phyloP scores from a whole-genome alignment of 2,329 filamentous ascomycete genomes.

The Colletotrichum cereale region DNA sequence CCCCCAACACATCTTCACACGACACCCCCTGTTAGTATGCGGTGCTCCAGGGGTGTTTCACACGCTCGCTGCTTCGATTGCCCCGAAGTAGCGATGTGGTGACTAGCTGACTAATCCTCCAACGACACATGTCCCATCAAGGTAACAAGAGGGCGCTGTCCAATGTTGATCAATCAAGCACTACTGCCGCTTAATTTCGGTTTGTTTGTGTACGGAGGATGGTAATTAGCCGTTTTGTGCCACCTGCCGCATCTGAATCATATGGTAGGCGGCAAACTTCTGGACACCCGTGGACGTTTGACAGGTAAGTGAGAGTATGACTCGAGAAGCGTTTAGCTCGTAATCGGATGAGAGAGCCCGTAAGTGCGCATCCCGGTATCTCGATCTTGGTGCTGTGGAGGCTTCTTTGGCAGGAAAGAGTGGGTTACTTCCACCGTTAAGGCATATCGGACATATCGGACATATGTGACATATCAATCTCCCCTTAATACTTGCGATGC shows the following conservation, averaged over 20 bases:
- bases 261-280: not conserved
- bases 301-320: not conserved
- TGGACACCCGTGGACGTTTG: no score
- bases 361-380: not conserved
- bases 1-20: slow-evolving; percentile 12
- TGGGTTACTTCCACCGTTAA: not conserved
- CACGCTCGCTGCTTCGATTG: slow-evolving; percentile 37
- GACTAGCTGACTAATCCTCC: slow-evolving; percentile 35
- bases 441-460: not conserved
- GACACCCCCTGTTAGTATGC: slow-evolving; percentile 23
- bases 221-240: not conserved
- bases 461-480: not conserved
- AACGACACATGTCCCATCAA: slow-evolving; percentile 34
- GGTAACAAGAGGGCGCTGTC: slow-evolving; percentile 12
- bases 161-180: not conserved
- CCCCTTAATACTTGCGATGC: not conserved
- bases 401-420: not conserved
- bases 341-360: no score
- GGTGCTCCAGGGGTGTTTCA: slow-evolving; percentile 16
- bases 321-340: not conserved
- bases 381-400: not conserved
- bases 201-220: no score
- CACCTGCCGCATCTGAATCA: not conserved
- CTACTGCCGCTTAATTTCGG: not conserved
- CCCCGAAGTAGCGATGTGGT: slow-evolving; percentile 22